Base-by-base conservation (phyloP, 768 basidiomycete species). In the Dioszegia aurantiaca region DNA sequence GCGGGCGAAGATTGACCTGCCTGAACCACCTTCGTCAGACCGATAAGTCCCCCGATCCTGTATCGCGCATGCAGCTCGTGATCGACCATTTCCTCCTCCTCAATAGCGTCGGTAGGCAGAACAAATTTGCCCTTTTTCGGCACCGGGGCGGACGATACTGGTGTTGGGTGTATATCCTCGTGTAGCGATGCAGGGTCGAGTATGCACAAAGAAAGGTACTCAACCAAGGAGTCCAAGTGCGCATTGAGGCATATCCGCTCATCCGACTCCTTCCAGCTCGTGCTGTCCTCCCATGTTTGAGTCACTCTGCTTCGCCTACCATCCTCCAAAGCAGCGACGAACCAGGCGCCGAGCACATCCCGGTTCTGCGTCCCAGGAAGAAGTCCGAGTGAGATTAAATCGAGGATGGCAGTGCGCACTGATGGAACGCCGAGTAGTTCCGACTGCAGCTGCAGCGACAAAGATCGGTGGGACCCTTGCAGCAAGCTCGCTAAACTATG, bases 401-500 rank as follows among this genome's bases (percentile, higher is more conserved):
- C 74, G 47, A 56, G 61, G 23, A 67, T 64, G 21, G 62, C 46
- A 77, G 40, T 81, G 77, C 40, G 84, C 73, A 26, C 77, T 56
- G 67, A 63, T 0, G 82, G 74, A 2, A 87, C 81, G 2, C 81
- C 80, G 1, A 93, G 81, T 12, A 95, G 78, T 6, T 84, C 81
- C 0, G 81, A 67, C 62, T 94, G 89, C 79, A 80, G 39, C 82
- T 83, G 27, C 85, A 81, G 3, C 84, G 81, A 27, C 81, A 73
- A 10, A 86, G 86, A 45, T 40, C 89, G 84, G 31, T 90, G 84
- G 0, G 89, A 84, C 62, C 93, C 89, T 30, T 89, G 79, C 52
- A 90, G 84, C 16, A 95, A 81, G 0, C 86, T 80, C 0, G 92
- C 85, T n/a, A 88, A 78, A 76, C 94, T 90, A 75, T 95, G 89